A percentile compares a stretch with the other conserved stretches of the same genome.
These are phyloP conservation scores for Scheffersomyces ergatensis DNA, from an alignment of 805 yeast genomes.

Conservation along the genomic window DNA sequence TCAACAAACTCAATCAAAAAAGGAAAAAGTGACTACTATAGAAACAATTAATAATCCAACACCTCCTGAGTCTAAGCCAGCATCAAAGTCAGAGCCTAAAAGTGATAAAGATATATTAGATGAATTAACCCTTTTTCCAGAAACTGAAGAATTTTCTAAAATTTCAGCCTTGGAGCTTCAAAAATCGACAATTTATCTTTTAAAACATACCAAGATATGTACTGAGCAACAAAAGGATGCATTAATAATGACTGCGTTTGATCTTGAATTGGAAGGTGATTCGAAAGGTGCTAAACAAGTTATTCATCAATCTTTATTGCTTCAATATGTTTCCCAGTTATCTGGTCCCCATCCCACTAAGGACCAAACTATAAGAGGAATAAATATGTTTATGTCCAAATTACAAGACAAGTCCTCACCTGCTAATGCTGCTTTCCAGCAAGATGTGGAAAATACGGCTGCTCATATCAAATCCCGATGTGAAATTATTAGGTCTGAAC, in stretches of 20 bases:
- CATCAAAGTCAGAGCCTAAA: slow-evolving; percentile 2
- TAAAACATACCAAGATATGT: slow-evolving; percentile 64
- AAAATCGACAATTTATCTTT: slow-evolving; percentile 51
- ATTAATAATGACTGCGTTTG: slow-evolving; percentile 89
- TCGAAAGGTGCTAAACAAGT: slow-evolving; percentile 53
- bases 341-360: slow-evolving; percentile 30
- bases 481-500: slow-evolving; percentile 57
- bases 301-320: slow-evolving; percentile 75
- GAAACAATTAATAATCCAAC: slow-evolving; percentile 3
- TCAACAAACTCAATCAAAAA: slow-evolving; percentile 6
- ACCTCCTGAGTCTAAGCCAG: slow-evolving; percentile 2
- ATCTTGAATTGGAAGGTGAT: slow-evolving; percentile 67
- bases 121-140: slow-evolving; percentile 56
- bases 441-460: slow-evolving; percentile 73
- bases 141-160: slow-evolving; percentile 63
- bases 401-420: slow-evolving; percentile 52
- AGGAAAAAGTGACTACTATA: slow-evolving; percentile 14
- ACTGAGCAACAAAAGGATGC: slow-evolving; percentile 88
- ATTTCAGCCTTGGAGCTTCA: slow-evolving; percentile 45
- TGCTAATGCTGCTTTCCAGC: slow-evolving; percentile 65
- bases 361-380: slow-evolving; percentile 38
- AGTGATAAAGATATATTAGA: slow-evolving; percentile 34
- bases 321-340: slow-evolving; percentile 65
- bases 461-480: slow-evolving; percentile 77
- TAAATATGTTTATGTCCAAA: slow-evolving; percentile 66